Conservation (phyloP, 2,329 filamentous ascomycete species). For the Trichoderma pleuroti region DNA sequence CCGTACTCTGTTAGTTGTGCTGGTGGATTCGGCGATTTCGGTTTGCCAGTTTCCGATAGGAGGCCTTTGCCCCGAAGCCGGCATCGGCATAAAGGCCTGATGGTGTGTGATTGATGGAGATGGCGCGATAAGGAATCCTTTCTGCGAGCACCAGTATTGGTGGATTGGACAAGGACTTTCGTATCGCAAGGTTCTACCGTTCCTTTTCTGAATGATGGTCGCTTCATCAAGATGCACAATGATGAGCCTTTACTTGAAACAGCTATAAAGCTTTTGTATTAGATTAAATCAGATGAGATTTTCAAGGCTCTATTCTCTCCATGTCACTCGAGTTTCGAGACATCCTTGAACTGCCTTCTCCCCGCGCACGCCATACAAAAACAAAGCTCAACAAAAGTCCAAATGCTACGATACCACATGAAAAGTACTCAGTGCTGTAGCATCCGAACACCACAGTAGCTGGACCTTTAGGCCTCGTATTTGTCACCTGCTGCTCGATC, state of each 20-base stretch:
- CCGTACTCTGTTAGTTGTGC: background rate
- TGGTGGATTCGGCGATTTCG: background rate
- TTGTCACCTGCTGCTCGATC: slow-evolving; percentile 41
- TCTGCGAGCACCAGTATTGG: background rate
- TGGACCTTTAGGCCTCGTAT: background rate
- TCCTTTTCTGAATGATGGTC: background rate
- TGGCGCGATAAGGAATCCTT: background rate
- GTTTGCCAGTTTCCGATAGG: background rate
- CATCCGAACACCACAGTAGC: background rate
- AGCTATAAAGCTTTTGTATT: background rate
- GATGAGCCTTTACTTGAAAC: background rate
- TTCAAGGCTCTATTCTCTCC: background rate
- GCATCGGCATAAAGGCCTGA: background rate
- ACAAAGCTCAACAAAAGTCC: background rate
- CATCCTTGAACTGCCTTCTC: background rate
- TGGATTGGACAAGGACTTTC: background rate
- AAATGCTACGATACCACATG: background rate
- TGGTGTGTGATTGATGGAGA: background rate
- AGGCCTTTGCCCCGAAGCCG: background rate
- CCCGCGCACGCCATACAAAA: background rate
- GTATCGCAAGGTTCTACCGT: background rate
- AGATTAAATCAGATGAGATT: background rate
- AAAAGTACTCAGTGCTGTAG: background rate
- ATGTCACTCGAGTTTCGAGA: background rate
- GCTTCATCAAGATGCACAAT: background rate